Base-by-base conservation (phyloP, 768 basidiomycete genomes). In the Gymnopilus dilepis region DNA sequence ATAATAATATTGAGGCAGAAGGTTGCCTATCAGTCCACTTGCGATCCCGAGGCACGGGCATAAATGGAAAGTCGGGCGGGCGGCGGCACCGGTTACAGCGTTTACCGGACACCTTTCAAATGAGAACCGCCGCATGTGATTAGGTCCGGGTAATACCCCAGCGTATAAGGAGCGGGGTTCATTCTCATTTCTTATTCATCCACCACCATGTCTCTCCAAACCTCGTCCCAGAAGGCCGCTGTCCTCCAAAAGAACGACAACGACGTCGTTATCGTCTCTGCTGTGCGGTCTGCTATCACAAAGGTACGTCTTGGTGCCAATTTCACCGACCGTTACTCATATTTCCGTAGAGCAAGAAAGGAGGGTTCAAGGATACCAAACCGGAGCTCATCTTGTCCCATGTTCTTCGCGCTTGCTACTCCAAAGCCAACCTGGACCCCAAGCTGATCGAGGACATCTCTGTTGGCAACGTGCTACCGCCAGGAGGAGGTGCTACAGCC, bases 241-340 rank as follows among this genome's bases (percentile, higher is more conserved):
- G 65, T 94, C 22, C 83, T 94, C 51, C 79, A 84, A 69, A 90
- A 93, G 78, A 78, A 84, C 68, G 89, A 91, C 63, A 83, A 92
- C 73, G 95, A 97, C 75, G 90, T 98, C 13, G 97, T 99, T 65
- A 91, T 98, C 72, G 87, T 94, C 69, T 79, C 87, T 11, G 95
- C 96, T 21, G 85, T 94, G 50, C 88, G 97, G 64, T 94, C 95
- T 45, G 93, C 97, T 24, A 83, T 97, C 61, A 97, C 96, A 30
- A 97, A 95, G 84, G 94, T 92, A 33, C 56, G 81, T 70, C n/a
- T 34, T 42, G 2, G 15, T n/a, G 13, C 22, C 4, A 8, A 43
- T 24, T 38, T 17, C 26, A 15, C 28, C n/a, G 47, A 13, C 17
- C n/a, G 52, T 66, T 53, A 50, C 61, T 59, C 15, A 59, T 40